These are phyloP conservation scores for Yamadazyma philogaea DNA, from an alignment of 805 yeast species.

Conservation along the genomic window DNA sequence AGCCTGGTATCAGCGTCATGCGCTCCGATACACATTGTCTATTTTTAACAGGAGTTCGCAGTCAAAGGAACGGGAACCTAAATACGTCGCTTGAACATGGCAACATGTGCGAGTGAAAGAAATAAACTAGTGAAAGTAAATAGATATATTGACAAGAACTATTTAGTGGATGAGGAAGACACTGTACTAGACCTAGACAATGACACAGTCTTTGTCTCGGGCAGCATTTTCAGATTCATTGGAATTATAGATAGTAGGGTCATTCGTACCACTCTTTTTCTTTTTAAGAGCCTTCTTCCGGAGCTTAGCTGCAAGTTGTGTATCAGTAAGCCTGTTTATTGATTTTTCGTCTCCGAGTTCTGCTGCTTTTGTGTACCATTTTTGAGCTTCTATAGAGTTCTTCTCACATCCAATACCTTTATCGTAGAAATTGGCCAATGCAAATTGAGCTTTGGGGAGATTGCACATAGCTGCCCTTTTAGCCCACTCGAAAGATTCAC, in stretches of 20 bases:
- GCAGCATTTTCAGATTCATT: constrained; percentile 14
- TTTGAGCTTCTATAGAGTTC: constrained; percentile 54
- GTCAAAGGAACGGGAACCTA: too few species aligned
- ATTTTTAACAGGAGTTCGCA: too few species aligned
- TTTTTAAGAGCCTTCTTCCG: constrained; percentile 30
- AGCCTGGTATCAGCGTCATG: too few species aligned
- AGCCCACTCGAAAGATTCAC: constrained; percentile 95
- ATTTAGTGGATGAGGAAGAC: too few species aligned
- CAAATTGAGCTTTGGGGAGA: constrained; percentile 77
- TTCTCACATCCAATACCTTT: constrained; percentile 81
- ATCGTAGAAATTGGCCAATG: constrained; percentile 79
- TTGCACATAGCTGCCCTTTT: constrained; percentile 75
- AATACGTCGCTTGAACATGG: too few species aligned
- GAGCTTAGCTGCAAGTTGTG: constrained; percentile 27
- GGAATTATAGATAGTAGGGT: constrained; percentile 5
- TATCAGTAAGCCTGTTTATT: constrained; percentile 30
- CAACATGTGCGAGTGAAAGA: too few species aligned
- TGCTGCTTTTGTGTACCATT: constrained; percentile 77
- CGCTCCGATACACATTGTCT: too few species aligned
- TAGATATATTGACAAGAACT: too few species aligned
- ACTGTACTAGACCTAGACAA: constrained; percentile 15
- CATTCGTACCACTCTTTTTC: constrained; percentile 6
- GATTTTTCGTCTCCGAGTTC: constrained; percentile 47
- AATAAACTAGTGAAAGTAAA: too few species aligned
- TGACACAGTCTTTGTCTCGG: constrained; percentile 43